Evolutionary conservation across 345 rosid species (phyloP).

Genomic region (Syzygium aqueum): DNA sequence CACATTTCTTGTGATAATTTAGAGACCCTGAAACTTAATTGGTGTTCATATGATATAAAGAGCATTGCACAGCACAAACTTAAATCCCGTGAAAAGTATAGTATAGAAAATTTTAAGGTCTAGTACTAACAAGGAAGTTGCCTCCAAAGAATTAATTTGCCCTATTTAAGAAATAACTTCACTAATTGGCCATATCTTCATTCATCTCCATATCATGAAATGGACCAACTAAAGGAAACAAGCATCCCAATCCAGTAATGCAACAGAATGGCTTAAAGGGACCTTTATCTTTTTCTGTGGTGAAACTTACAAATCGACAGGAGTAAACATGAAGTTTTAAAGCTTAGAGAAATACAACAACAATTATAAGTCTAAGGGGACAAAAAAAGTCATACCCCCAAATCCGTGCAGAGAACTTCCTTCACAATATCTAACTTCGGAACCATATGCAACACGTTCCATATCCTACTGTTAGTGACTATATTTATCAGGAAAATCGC

Average conservation of each 20-base stretch:
- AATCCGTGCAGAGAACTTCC: constrained; percentile 7
- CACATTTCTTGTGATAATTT: not conserved
- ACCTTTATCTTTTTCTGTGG: not conserved
- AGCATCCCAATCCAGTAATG: not conserved
- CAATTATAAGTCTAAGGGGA: not conserved
- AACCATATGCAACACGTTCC: constrained; percentile 21
- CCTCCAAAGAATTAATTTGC: not conserved
- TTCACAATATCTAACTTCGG: constrained; percentile 13
- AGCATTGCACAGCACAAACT: not conserved
- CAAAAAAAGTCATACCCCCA: constrained; percentile 12
- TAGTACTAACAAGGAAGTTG: not conserved
- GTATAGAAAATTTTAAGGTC: not conserved
- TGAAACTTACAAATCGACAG: not conserved
- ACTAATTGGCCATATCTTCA: not conserved
- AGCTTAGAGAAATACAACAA: not conserved
- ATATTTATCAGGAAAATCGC: constrained; percentile 18
- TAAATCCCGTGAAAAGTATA: not conserved
- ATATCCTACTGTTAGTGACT: constrained; percentile 23
- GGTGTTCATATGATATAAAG: not conserved
- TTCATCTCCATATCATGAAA: not conserved
- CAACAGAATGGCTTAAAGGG: constrained; percentile 3
- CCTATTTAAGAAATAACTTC: not conserved
- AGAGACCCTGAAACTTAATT: not conserved
- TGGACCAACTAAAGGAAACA: not conserved
- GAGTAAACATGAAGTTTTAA: not conserved